These are phyloP conservation scores for Phytomonas francai DNA, from an alignment of 208 protist species.

Conservation along the genomic window DNA sequence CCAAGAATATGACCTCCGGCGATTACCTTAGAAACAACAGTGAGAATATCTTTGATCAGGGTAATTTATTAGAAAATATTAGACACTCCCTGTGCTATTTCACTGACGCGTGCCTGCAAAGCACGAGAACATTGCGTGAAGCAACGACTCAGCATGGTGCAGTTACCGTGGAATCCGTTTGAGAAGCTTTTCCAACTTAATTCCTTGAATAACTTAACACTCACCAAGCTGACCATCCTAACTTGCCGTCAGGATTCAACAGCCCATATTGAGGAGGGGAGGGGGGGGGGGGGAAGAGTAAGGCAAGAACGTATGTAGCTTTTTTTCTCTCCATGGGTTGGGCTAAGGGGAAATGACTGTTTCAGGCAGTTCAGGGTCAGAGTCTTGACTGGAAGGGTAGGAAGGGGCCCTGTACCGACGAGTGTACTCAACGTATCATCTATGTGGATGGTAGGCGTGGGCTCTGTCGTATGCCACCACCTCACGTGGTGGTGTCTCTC, in stretches of 20 bases:
- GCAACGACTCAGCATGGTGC: background rate
- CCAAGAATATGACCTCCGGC: constrained; percentile 56
- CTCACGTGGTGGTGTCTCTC: background rate
- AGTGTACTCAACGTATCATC: background rate
- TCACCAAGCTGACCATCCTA: background rate
- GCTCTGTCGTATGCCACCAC: background rate
- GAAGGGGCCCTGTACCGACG: background rate
- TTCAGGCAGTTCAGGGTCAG: background rate
- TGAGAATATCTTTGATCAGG: constrained; percentile 51
- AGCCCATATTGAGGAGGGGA: background rate
- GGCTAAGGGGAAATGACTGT: background rate
- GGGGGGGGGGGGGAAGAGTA: too few species aligned
- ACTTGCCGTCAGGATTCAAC: background rate
- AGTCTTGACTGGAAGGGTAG: background rate
- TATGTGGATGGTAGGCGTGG: background rate
- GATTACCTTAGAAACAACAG: constrained; percentile 29
- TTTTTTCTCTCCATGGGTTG: background rate
- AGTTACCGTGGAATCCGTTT: background rate
- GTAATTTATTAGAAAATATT: constrained; percentile 37
- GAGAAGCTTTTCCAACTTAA: background rate
- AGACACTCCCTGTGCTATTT: constrained; percentile 23
- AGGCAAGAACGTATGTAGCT: too few species aligned
- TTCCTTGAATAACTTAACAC: background rate
- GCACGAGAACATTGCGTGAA: background rate
- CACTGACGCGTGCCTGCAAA: background rate